These are phyloP conservation scores for Amaranthus palmeri DNA, from an alignment of 148 eudicot genomes.

Conservation along the genomic window DNA sequence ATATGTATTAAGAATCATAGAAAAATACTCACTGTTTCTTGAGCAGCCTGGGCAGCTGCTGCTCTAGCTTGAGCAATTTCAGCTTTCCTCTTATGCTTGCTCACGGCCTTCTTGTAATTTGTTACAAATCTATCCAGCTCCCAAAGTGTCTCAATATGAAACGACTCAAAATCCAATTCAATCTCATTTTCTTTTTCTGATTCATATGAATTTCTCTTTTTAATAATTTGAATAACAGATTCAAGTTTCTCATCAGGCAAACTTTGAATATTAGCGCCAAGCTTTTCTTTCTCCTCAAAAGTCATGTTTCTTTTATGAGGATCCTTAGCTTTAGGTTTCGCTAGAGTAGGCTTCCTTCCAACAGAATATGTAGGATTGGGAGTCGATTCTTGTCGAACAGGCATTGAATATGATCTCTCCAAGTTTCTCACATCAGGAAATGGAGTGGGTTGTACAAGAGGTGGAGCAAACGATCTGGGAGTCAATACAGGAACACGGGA, in stretches of 20 bases:
- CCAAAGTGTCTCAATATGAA: constrained; percentile 89
- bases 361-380: constrained; percentile 33
- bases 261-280: constrained; percentile 70
- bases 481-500: constrained; percentile 21
- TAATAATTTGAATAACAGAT: constrained; percentile 71
- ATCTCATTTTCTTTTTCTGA: constrained; percentile 79
- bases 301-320: constrained; percentile 87
- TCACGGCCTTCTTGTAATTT: constrained; percentile 76
- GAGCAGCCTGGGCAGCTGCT: constrained; percentile 37
- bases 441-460: constrained; percentile 29
- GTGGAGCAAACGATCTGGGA: constrained; percentile 28
- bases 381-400: constrained; percentile 37
- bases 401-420: constrained; percentile 54
- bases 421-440: constrained; percentile 30
- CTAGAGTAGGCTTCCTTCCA: constrained; percentile 54
- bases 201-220: constrained; percentile 61
- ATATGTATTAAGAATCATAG: not conserved
- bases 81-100: constrained; percentile 77
- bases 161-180: constrained; percentile 85
- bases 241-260: constrained; percentile 80
- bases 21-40: constrained; percentile 28
- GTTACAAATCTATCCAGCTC: constrained; percentile 89
- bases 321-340: constrained; percentile 90
- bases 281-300: constrained; percentile 82
- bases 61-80: constrained; percentile 59